phyloP scores from a whole-genome alignment of 257 asterid genomes.

The Solanum chiquidenum region DNA sequence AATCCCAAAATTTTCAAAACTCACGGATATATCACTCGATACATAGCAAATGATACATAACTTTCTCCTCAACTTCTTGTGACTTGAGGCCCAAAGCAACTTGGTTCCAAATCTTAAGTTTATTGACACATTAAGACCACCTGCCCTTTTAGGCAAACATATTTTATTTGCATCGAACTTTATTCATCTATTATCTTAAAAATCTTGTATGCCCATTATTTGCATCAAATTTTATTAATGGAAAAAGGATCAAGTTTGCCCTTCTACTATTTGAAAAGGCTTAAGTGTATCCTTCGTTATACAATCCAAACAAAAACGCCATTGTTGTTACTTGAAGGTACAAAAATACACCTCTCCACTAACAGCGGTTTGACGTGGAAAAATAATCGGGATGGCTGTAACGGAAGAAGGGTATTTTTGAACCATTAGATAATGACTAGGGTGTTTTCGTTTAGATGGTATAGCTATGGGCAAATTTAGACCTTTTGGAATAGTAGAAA shows the following conservation, averaged over 20 bases:
- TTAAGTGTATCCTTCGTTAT: neutral
- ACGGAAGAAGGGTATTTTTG: no score
- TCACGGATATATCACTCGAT: no score
- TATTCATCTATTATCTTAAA: neutral
- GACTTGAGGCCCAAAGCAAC: neutral
- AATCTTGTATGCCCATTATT: neutral
- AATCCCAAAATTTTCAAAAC: accelerated
- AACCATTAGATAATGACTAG: no score
- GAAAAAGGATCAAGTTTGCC: neutral
- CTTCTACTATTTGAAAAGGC: neutral
- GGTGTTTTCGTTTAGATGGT: neutral
- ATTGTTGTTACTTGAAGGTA: neutral
- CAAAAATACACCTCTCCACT: no score
- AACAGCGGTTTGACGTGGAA: no score
- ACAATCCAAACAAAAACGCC: neutral
- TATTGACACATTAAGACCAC: neutral
- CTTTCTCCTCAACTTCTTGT: neutral
- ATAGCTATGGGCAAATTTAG: neutral
- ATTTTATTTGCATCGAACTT: neutral
- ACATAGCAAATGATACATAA: no score
- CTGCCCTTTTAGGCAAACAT: neutral
- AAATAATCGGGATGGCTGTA: no score
- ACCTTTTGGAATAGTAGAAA: neutral
- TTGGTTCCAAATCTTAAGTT: neutral
- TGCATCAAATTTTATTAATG: neutral